Percentiles rank a stretch among this genome's conserved stretches.
Evolutionary conservation across 106 monocot species (phyloP).

Genomic region (Allium fistulosum): DNA sequence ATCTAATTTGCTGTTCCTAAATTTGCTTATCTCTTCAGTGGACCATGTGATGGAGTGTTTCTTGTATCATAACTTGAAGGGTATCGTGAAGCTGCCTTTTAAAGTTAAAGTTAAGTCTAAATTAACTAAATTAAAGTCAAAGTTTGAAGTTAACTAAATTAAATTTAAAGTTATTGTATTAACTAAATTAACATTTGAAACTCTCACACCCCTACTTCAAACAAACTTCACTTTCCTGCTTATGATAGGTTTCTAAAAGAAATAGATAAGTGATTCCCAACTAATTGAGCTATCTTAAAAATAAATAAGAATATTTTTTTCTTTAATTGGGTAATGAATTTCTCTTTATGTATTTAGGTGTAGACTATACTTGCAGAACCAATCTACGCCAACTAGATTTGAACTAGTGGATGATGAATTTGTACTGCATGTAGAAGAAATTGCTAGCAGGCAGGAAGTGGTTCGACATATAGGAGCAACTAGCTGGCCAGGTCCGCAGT

Average conservation of each 20-base stretch:
- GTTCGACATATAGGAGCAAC: constrained; percentile 68
- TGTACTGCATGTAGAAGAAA: constrained; percentile 84
- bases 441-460: constrained; percentile 60
- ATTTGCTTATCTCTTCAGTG: too few relatives aligned
- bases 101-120: too few relatives aligned
- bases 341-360: constrained; percentile 25
- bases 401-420: constrained; percentile 70
- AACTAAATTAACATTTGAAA: too few relatives aligned
- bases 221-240: constrained; percentile 70
- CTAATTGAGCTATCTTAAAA: too few relatives aligned
- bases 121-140: too few relatives aligned
- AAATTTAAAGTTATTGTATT: too few relatives aligned
- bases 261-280: constrained; percentile 45
- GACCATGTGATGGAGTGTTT: too few relatives aligned
- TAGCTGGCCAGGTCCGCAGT: constrained; percentile 76
- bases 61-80: too few relatives aligned
- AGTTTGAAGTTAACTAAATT: too few relatives aligned
- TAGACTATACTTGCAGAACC: constrained; percentile 43
- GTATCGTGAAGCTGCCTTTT: too few relatives aligned
- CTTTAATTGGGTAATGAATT: background rate
- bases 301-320: too few relatives aligned
- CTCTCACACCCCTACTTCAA: constrained; percentile 61
- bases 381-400: constrained; percentile 52
- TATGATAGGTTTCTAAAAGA: constrained; percentile 86
- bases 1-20: too few relatives aligned